phyloP scores from a whole-genome alignment of 2,329 filamentous ascomycete genomes.

The Penicillium sp. region DNA sequence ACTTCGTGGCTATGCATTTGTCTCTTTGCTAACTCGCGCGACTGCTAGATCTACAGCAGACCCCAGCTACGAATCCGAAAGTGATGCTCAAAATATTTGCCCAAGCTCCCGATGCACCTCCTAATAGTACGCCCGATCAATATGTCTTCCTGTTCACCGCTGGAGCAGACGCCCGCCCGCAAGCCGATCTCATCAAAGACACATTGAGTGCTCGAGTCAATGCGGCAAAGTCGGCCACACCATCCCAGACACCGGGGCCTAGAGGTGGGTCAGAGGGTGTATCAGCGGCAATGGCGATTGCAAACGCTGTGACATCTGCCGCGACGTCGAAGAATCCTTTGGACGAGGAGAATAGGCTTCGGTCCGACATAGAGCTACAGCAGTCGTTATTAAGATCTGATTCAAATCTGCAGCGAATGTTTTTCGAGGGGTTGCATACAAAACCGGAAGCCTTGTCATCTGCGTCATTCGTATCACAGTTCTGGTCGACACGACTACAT shows the following conservation, averaged over 20 bases:
- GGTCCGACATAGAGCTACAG: conserved; percentile 76
- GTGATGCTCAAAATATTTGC: conserved; percentile 92
- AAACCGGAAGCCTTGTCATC: conserved; percentile 82
- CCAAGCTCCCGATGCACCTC: conserved; percentile 52
- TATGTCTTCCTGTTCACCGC: conserved; percentile 92
- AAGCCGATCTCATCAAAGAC: conserved; percentile 84
- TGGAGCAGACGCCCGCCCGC: conserved; percentile 67
- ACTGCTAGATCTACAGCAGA: conserved; percentile 81
- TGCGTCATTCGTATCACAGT: conserved; percentile 81
- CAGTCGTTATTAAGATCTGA: conserved; percentile 84
- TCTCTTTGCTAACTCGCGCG: conserved; percentile 6
- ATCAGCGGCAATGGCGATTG: conserved; percentile 74
- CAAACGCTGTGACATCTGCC: conserved; percentile 61
- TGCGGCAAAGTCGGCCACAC: conserved; percentile 57
- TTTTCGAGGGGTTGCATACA: conserved; percentile 76
- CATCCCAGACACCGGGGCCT: conserved; percentile 35
- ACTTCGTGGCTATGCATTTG: background rate
- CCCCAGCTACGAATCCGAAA: conserved; percentile 80
- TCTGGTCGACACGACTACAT: conserved; percentile 88
- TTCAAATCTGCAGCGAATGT: conserved; percentile 71
- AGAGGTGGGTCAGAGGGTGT: conserved; percentile 43
- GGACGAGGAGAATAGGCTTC: conserved; percentile 79
- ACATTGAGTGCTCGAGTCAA: conserved; percentile 75
- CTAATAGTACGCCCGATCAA: conserved; percentile 52
- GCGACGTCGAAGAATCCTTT: conserved; percentile 55